These are phyloP conservation scores for Termitomyces sp. DNA, from an alignment of 768 basidiomycete genomes.

Conservation along the genomic window DNA sequence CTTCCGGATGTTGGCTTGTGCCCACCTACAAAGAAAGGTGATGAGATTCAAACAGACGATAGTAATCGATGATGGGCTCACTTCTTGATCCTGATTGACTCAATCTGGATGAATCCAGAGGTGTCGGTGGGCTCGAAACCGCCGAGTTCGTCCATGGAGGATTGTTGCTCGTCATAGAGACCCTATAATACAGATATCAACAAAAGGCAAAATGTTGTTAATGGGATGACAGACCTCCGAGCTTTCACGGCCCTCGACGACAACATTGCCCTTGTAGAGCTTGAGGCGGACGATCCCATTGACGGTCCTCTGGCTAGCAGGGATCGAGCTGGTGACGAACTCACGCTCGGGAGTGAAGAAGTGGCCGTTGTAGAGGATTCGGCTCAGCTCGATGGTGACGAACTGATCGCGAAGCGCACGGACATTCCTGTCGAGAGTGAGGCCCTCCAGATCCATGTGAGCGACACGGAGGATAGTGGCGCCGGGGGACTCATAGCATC, in stretches of 20 bases:
- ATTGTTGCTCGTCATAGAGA: constrained; percentile 92
- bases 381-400: constrained; percentile 83
- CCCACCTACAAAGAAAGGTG: constrained; percentile 55
- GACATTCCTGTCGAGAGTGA: constrained; percentile 97
- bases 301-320: constrained; percentile 93
- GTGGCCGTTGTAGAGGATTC: constrained; percentile 97
- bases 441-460: constrained; percentile 94
- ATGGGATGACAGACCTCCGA: constrained; percentile 56
- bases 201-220: not conserved
- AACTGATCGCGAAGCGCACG: constrained; percentile 94
- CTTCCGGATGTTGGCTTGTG: constrained; percentile 80
- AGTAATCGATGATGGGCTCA: constrained; percentile 34
- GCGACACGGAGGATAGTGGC: constrained; percentile 95
- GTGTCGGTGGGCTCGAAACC: constrained; percentile 97
- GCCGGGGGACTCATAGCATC: constrained; percentile 98
- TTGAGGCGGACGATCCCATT: constrained; percentile 90
- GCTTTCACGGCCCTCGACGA: constrained; percentile 89
- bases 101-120: constrained; percentile 94
- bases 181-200: constrained; percentile 42
- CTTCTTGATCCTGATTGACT: constrained; percentile 98
- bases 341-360: constrained; percentile 99
- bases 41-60: not conserved
- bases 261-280: constrained; percentile 94
- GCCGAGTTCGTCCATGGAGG: constrained; percentile 98
- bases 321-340: constrained; percentile 87